Conservation (phyloP, 2,329 filamentous ascomycete species). For the Pezicula rhizophila region DNA sequence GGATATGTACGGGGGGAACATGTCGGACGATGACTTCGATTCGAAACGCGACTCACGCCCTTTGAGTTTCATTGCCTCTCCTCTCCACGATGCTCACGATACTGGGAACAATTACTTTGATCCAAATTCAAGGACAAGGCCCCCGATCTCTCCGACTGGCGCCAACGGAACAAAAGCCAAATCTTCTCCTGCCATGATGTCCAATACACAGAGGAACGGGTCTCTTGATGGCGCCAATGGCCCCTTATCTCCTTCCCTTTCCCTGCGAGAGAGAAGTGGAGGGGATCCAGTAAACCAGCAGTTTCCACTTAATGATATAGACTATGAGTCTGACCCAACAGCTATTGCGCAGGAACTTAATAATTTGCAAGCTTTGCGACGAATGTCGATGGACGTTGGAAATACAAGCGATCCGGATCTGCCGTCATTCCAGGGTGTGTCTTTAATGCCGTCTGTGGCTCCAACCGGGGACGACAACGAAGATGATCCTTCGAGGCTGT, state of each 20-base stretch:
- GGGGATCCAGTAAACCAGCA: conserved; percentile 49
- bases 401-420: conserved; percentile 64
- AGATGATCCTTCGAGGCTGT: conserved; percentile 78
- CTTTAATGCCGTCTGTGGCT: conserved; percentile 63
- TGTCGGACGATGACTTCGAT: conserved; percentile 42
- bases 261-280: conserved; percentile 29
- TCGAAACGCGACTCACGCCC: conserved; percentile 48
- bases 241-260: conserved; percentile 32
- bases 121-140: conserved; percentile 13
- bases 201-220: conserved; percentile 19
- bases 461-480: conserved; percentile 72
- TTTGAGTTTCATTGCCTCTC: conserved; percentile 48
- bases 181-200: conserved; percentile 24
- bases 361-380: conserved; percentile 66
- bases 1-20: conserved; percentile 55
- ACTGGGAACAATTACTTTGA: conserved; percentile 21
- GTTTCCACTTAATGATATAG: conserved; percentile 65
- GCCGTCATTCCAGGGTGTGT: conserved; percentile 61
- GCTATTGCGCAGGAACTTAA: conserved; percentile 67
- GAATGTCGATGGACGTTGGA: conserved; percentile 73
- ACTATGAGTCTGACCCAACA: conserved; percentile 68
- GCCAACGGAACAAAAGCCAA: conserved; percentile 20
- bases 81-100: conserved; percentile 35
- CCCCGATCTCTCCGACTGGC: conserved; percentile 17
- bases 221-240: conserved; percentile 25